Percentiles rank a stretch among this genome's conserved stretches.
Conservation (phyloP, 495 filamentous ascomycete species). For the Parmelia sp. region DNA sequence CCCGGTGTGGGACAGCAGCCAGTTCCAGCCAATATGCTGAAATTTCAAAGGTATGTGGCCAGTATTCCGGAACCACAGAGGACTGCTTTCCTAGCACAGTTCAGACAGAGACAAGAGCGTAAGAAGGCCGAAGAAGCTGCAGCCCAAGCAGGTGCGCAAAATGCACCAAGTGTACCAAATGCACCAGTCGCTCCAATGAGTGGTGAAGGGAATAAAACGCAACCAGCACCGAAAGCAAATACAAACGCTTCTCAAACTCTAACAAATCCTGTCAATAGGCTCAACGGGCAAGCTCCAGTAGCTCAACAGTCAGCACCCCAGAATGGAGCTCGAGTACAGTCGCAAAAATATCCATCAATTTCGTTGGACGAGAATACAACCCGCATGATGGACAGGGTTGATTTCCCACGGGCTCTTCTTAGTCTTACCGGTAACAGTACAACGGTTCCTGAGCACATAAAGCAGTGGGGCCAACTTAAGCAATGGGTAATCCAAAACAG, state of each 20-base stretch:
- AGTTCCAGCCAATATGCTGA: conserved; percentile 27
- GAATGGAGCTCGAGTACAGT: background rate
- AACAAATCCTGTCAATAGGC: background rate
- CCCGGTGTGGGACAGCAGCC: conserved; percentile 31
- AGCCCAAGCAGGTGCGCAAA: conserved; percentile 13
- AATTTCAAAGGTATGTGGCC: conserved; percentile 3
- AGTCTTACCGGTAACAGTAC: conserved; percentile 33
- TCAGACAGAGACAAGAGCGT: conserved; percentile 24
- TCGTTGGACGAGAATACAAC: conserved; percentile 42
- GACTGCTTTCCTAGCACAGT: conserved; percentile 17
- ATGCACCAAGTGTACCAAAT: conserved; percentile 5
- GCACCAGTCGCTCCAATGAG: conserved; percentile 1
- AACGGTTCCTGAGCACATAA: conserved; percentile 52
- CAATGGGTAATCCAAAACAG: conserved; percentile 49
- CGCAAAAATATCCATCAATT: conserved; percentile 15
- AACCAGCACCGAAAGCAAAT: background rate
- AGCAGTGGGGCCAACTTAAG: conserved; percentile 70
- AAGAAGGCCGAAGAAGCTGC: conserved; percentile 22
- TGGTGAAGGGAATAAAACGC: background rate
- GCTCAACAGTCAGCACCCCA: conserved; percentile 4
- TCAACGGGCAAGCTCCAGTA: conserved; percentile 6
- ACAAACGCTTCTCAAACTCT: background rate
- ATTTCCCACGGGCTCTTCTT: conserved; percentile 39
- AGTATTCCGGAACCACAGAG: conserved; percentile 8
- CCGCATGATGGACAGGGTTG: conserved; percentile 43